Percentiles rank a stretch among this genome's conserved stretches.
phyloP scores from a whole-genome alignment of 306 rosid genomes.

The Luffa acutangula region DNA sequence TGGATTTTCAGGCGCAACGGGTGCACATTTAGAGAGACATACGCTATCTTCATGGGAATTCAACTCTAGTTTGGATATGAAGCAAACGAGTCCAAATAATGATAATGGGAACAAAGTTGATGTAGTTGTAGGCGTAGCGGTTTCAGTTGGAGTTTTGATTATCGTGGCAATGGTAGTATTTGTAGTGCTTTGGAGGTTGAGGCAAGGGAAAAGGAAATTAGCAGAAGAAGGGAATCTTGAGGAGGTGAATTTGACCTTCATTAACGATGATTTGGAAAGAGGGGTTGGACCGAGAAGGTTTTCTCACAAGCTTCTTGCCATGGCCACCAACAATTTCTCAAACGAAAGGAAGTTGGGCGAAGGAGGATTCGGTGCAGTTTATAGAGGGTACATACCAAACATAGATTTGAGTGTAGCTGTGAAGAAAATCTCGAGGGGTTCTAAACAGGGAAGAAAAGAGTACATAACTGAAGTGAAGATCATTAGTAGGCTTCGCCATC shows the following conservation, averaged over 20 bases:
- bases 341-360: background rate
- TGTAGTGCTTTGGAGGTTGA: background rate
- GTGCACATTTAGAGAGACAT: background rate
- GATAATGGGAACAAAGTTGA: background rate
- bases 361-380: background rate
- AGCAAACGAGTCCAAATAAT: background rate
- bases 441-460: background rate
- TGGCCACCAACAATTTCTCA: constrained; percentile 1
- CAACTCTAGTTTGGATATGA: constrained; percentile 2
- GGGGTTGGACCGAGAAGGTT: background rate
- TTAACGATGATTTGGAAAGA: background rate
- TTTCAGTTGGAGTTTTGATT: background rate
- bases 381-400: background rate
- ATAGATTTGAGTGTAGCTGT: background rate
- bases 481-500: background rate
- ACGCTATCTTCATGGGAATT: background rate
- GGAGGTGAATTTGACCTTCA: background rate
- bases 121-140: background rate
- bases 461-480: background rate
- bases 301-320: background rate
- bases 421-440: background rate
- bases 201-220: background rate
- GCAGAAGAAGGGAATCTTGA: background rate
- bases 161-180: background rate
- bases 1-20: background rate